Base-by-base conservation (phyloP, 805 yeast species). In the Wickerhamiella dianesei region DNA sequence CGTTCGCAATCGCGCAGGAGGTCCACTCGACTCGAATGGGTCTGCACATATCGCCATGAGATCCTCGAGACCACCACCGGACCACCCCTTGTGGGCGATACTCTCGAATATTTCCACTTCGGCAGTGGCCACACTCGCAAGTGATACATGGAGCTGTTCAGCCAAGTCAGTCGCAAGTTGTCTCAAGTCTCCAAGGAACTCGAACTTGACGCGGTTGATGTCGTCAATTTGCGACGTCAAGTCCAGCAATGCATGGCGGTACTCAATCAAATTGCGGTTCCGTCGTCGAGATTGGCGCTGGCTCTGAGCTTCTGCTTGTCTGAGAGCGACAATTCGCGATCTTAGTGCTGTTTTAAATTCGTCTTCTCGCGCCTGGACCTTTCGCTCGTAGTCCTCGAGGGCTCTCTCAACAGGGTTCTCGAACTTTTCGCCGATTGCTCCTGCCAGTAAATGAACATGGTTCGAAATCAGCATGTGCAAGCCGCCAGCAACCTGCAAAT, bases 31-130 rank as follows among this genome's bases (percentile, higher is more conserved):
- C 12, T 60, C 70, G 56, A 77, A 77, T 1, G 82, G 82, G 59
- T 82, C 92, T 1, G 82, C 80, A 36, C 83, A 77, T 32, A 72
- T 67, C 1, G 76, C 67, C 20, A 82, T 65, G 45, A 82, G 64
- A 21, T 74, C 79, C 57, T 85, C 95, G 32, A 86, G 64, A 0
- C 95, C 95, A 21, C 89, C 92, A 13, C 94, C 95, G 3, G 81
- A 73, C 84, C 87, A 80, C 3, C 94, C 92, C 58, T 86, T 86
- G 48, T 77, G 70, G 0, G 94, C 94, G 19, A 86, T 76, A 21
- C 82, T 80, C 56, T 83, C 94, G 55, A 76, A 77, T 17, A 85
- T 76, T 56, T 84, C 92, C 16, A 86, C 76, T 59, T 86, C 89
- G 2, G 92, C 88, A 44, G 85, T 67, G 1, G 84, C 79, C 3